Base-by-base conservation (phyloP, 208 protist genomes). In the Polymyxa betae region DNA sequence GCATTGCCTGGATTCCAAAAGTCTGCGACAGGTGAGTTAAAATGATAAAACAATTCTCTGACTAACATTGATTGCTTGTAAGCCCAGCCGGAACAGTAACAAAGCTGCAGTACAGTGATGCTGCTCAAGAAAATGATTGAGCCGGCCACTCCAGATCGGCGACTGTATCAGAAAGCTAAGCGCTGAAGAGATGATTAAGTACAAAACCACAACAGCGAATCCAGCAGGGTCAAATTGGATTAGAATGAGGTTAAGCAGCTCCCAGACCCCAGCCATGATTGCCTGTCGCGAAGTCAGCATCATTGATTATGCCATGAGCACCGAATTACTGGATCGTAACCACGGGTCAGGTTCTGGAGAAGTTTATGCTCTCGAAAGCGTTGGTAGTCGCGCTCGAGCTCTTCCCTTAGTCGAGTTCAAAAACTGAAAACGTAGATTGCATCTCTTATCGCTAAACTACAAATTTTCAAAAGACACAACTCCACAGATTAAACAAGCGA, bases 111-210 rank as follows among this genome's bases (percentile, higher is more conserved):
- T 43, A 43, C n/a, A 82, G 5, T 5, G 5, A n/a, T n/a, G 16
- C 72, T 35, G 72, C 72, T 82, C 72, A 5, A 82, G 72, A 43
- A 40, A 82, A 20, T 5, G 16, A 43, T 20, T 40, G 16, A 82
- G 72, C 16, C n/a, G n/a, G 72, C 35, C n/a, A 43, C 72, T 82
- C 72, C 72, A 82, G 12, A 82, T n/a, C 5, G 72, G 72, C n/a
- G 72, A 82, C 72, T 82, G 72, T 5, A 82, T 82, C 35, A 82
- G 72, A n/a, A 43, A 35, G n/a, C 72, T 82, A 12, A 82, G n/a
- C 35, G 35, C 5, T 20, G 16, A 35, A 43, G 16, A 5, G 35
- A 82, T 82, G 5, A 82, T 43, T n/a, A 82, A 43, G n/a, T 82
- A 82, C n/a, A 82, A n/a, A 43, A 82, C n/a, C 5, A 82, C 16